Conservation (phyloP, 441 rosid genomes). For the Euphorbia neoarborescens region DNA sequence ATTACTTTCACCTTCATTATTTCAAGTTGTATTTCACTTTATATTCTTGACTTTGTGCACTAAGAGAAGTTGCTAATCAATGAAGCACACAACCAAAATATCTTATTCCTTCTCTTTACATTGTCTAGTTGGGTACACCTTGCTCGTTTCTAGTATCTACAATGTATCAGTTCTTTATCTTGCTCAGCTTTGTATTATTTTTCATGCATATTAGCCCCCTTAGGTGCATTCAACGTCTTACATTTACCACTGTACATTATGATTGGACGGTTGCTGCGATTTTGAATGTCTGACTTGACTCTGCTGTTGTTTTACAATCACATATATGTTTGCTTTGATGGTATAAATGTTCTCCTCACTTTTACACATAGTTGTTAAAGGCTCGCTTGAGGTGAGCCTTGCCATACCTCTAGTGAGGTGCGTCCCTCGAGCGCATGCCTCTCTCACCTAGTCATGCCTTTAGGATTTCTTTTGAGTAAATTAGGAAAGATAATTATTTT, state of each 20-base stretch:
- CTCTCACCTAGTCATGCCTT: too few relatives aligned
- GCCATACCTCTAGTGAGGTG: too few relatives aligned
- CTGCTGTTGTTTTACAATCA: background rate
- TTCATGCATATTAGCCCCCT: too few relatives aligned
- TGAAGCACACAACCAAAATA: background rate
- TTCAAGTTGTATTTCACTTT: background rate
- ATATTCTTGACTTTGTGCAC: background rate
- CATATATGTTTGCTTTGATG: background rate
- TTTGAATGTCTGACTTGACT: background rate
- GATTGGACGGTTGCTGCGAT: background rate
- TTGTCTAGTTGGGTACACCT: background rate
- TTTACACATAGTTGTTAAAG: too few relatives aligned
- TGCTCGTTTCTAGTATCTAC: background rate
- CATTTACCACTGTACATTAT: background rate
- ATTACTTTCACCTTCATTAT: background rate
- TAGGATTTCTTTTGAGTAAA: too few relatives aligned
- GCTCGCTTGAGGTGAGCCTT: too few relatives aligned
- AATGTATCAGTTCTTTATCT: background rate
- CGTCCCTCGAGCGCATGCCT: too few relatives aligned
- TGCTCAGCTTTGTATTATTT: background rate
- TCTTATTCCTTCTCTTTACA: background rate
- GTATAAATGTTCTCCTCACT: background rate
- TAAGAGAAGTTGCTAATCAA: background rate
- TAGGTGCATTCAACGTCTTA: background rate
- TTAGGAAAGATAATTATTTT: too few relatives aligned